phyloP scores from a whole-genome alignment of 2,329 filamentous ascomycete species.

The Claviceps monticola region DNA sequence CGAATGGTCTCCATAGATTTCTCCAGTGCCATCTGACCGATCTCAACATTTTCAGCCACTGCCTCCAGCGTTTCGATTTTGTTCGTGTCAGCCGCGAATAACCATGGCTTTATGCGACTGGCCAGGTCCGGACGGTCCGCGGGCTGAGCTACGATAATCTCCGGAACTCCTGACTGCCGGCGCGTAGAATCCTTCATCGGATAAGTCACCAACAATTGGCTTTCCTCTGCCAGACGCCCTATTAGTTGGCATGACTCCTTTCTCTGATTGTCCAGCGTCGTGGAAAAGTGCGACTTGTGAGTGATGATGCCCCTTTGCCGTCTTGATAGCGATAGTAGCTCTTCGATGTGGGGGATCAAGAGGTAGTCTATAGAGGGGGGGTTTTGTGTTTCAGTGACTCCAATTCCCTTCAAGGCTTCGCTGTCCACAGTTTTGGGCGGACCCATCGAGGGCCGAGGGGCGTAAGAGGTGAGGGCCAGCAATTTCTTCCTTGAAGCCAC shows the following conservation, averaged over 20 bases:
- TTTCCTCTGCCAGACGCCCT: constrained; percentile 44
- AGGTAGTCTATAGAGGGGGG: constrained; percentile 24
- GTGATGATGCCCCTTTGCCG: constrained; percentile 43
- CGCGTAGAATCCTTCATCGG: constrained; percentile 25
- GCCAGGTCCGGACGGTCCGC: constrained; percentile 26
- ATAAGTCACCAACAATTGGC: constrained; percentile 42
- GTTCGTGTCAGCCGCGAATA: constrained; percentile 44
- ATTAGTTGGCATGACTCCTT: constrained; percentile 37
- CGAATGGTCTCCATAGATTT: constrained; percentile 33
- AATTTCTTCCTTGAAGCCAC: constrained; percentile 34
- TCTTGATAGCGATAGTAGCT: constrained; percentile 36
- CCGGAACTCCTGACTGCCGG: constrained; percentile 27
- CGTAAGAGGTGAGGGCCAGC: constrained; percentile 25
- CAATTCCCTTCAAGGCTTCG: constrained; percentile 3
- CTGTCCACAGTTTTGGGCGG: background rate
- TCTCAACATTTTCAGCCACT: constrained; percentile 45
- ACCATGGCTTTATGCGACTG: constrained; percentile 40
- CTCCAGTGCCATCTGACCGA: constrained; percentile 42
- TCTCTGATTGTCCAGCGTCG: constrained; percentile 33
- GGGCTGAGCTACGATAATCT: constrained; percentile 24
- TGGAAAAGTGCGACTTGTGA: constrained; percentile 44
- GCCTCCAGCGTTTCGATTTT: constrained; percentile 44
- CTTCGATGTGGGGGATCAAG: constrained; percentile 41
- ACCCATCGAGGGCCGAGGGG: constrained; percentile 14
- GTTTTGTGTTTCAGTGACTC: constrained; percentile 7